Evolutionary conservation across 192 early-diverging fungal species (phyloP), one percentile per base, ranked within the genome.

Genomic region (Backusella mclennaniae): DNA sequence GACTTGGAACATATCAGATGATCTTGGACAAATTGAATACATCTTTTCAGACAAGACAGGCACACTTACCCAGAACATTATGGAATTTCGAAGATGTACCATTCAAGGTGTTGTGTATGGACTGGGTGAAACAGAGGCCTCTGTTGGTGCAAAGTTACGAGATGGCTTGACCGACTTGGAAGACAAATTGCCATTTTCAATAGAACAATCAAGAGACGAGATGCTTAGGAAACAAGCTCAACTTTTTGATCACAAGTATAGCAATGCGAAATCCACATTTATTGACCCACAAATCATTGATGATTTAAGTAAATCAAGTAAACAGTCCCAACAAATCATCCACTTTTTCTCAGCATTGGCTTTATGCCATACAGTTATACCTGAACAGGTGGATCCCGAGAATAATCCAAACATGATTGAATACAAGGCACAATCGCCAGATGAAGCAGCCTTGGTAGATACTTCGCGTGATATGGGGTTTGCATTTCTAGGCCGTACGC

Each of bases 371-470:
- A 89, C 92, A 2, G 92, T 93, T 1, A 76, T 92, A 35, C 83
- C 86, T 9, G 84, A 59, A 46, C 79, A 76, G 9, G 82, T 85
- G 29, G 86, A 91, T 56, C 81, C 82, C 2, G 73, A 72, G 17
- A 63, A 29, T 63, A 84, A 85, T 21, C 81, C 84, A 23, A 69
- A 83, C 26, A 78, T 82, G 72, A 86, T 97, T 38, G 87, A 89
- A 35, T 98, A 97, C 87, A 93, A 95, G 81, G 92, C 97, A 0
- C 93, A 96, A 78, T 95, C 94, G 12, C 97, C 97, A 3, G 97
- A 99, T 78, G 97, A 99, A 78, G 90, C 94, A 0, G 96, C 97
- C 4, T 84, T 99, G 42, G 95, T 99, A 0, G 84, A 92, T 2
- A 93, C 95, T 1, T 95, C 96, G 0, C 88, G 92, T 49, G 92